Base-by-base conservation (phyloP, 176 grass and related monocot species). In the Saccharum officinarum region DNA sequence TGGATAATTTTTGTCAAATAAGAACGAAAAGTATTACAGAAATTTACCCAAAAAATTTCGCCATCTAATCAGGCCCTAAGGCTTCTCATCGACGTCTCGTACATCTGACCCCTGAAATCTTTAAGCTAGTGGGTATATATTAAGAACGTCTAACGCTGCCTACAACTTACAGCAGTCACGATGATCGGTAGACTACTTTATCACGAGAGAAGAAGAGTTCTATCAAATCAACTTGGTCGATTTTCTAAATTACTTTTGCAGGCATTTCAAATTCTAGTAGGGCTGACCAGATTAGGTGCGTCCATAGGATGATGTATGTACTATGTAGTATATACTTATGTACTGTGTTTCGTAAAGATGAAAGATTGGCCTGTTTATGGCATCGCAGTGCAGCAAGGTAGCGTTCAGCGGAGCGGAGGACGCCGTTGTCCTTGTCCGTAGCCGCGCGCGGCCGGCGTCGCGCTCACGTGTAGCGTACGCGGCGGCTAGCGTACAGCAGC, bases 381-480 rank as follows among this genome's bases (percentile, higher is more conserved):
- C 14, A 22, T 46, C 69, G 40, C 40, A 59, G 40, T 72, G 39
- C 69, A 73, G 23, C 41, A 42, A 46, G 39, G 69, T 46, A 26
- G 40, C 12, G 69, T 47, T 26, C 31, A 31, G 70, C 41, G 13
- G 41, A 25, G 70, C 70, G 70, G 70, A 16, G 12, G 10, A 41
- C 67, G 25, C n/a, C 41, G n/a, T 28, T 73, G 40, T 72, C 69
- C n/a, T 44, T 46, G 70, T 73, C 70, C 23, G 70, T 17, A 72
- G 69, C 40, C 69, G 69, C 69, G 22, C 52, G 52, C 18, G 55
- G 70, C 70, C 70, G 22, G 38, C 69, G 69, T 71, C 20, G 69
- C 41, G 69, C 41, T 73, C 70, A 73, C 23, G 70, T 73, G 41
- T 73, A 8, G 69, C 69, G 69, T 72, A 72, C 69, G 69, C 68